Evolutionary conservation across 208 protist genomes (phyloP), one percentile per base, ranked within the genome.

Genomic region (Trypanosoma avium): DNA sequence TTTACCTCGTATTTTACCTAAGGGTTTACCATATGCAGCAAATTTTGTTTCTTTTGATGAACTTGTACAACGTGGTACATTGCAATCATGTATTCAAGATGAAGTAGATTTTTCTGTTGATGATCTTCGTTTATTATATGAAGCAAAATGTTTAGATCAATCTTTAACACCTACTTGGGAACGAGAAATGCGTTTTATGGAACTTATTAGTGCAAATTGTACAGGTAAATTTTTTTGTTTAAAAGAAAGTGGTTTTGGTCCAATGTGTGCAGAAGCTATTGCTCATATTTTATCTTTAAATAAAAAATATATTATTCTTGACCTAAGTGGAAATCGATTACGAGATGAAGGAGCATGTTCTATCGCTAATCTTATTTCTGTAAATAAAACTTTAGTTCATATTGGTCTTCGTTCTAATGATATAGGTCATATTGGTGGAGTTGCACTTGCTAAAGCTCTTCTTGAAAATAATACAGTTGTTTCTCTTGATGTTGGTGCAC

Each of bases 351-450:
- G 94, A 0, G 89, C 90, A 5, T 60, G 75, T 24, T 78, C 59
- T 59, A 88, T 98, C 30, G 89, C 88, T 13, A 78, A 84, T 35
- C 76, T 97, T 21, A 73, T 98, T 22, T 68, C 60, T 24, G 61
- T 69, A 9, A 97, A 96, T 65, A 70, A 72, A 21, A 86, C 87
- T 9, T 40, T 98, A 12, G 84, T 90, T 10, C 88, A 96, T 59
- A 57, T 98, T 30, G 89, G 77, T 27, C 73, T 98, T 15, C 86
- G 90, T 38, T 94, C 87, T 3, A 98, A 98, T 69, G 87, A 97
- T 50, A 95, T 98, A 61, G 89, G 90, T 32, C 73, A 81, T 58
- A 66, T 73, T 21, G 94, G 94, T 32, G 93, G 75, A 15, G 71
- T 80, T 1, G 79, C 83, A 29, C 65, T 98, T 32, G 90, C 89